Conservation (phyloP, 352 stramenopile genomes). For the Thraustochytrium striatum region DNA sequence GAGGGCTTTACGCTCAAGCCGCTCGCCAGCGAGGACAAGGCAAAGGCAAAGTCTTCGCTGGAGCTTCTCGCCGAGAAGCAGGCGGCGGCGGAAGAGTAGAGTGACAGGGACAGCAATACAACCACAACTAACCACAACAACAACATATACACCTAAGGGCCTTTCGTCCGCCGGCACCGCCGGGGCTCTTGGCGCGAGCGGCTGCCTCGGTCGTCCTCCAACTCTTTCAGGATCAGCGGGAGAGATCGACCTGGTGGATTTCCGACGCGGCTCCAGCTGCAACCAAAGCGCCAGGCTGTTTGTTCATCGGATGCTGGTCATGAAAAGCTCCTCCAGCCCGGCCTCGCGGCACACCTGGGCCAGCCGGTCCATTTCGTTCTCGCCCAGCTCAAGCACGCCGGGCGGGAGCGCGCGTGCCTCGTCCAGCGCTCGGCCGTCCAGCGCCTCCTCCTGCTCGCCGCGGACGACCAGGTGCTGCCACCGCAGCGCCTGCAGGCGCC, state of each 20-base stretch:
- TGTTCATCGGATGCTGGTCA: conserved; percentile 76
- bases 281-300: no score
- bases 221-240: no score
- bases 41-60: conserved; percentile 13
- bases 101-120: no score
- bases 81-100: no score
- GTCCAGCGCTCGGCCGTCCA: conserved; percentile 46
- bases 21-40: conserved; percentile 15
- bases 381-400: conserved; percentile 63
- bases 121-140: no score
- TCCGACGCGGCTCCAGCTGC: no score
- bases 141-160: no score
- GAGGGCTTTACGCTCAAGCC: background rate
- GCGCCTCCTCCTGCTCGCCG: conserved; percentile 63
- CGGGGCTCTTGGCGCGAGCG: no score
- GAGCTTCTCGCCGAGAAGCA: background rate
- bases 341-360: conserved; percentile 59
- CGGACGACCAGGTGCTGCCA: conserved; percentile 76
- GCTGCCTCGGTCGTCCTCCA: no score
- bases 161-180: no score
- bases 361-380: conserved; percentile 66
- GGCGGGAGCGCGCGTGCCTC: conserved; percentile 56
- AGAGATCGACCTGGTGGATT: no score
- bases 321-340: conserved; percentile 66
- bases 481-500: conserved; percentile 65